Conservation (phyloP, 2,329 filamentous ascomycete species). For the Clarireedia hainanense region DNA sequence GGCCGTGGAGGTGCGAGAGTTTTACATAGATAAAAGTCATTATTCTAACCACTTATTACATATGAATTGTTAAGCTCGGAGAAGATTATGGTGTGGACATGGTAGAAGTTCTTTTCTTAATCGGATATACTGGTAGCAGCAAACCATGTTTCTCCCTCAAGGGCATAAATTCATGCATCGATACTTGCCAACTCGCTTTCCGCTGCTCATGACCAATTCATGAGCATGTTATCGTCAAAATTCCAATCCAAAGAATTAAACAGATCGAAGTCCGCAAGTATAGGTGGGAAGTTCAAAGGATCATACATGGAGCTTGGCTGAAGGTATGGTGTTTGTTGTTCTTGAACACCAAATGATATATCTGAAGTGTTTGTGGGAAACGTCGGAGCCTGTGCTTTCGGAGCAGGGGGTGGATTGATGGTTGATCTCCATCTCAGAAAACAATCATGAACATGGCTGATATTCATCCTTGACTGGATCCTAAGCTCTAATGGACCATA, state of each 20-base stretch:
- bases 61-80: too few relatives aligned
- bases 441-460: constrained; percentile 59
- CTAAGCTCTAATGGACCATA: constrained; percentile 47
- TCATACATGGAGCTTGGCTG: constrained; percentile 1
- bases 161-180: too few relatives aligned
- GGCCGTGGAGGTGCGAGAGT: background rate
- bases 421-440: constrained; percentile 58
- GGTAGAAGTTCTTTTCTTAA: too few relatives aligned
- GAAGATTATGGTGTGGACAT: too few relatives aligned
- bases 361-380: background rate
- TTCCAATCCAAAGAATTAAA: constrained; percentile 18
- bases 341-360: background rate
- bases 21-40: too few relatives aligned
- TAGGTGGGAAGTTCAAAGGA: constrained; percentile 2
- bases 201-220: background rate
- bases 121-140: background rate
- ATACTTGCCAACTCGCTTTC: background rate
- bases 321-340: background rate
- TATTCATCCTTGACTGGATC: constrained; percentile 58
- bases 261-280: constrained; percentile 12
- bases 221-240: constrained; percentile 9
- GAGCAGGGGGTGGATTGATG: background rate
- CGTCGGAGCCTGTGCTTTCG: background rate
- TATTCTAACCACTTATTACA: too few relatives aligned
- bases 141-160: background rate